A percentile compares a stretch with the other conserved stretches of the same genome.
Evolutionary conservation across 805 yeast genomes (phyloP).

Genomic region (Brettanomyces custersianus): DNA sequence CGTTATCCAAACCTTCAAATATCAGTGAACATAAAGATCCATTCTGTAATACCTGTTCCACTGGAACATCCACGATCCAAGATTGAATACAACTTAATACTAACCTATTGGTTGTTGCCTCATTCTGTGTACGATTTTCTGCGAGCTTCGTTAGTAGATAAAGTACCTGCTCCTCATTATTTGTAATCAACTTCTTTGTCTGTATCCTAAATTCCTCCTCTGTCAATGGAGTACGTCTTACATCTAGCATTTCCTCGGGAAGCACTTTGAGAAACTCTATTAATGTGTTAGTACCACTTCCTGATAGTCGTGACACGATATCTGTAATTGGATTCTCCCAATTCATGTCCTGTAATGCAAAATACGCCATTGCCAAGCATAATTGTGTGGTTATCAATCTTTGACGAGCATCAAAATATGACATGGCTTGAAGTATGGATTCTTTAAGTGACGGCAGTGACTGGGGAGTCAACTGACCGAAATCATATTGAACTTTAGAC

Average conservation of each 20-base stretch:
- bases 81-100: conserved; percentile 73
- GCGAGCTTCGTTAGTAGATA: conserved; percentile 49
- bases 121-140: conserved; percentile 15
- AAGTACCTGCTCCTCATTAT: conserved; percentile 63
- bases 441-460: conserved; percentile 56
- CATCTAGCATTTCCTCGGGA: conserved; percentile 85
- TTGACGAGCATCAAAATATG: conserved; percentile 32
- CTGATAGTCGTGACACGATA: conserved; percentile 42
- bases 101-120: conserved; percentile 29
- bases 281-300: conserved; percentile 36
- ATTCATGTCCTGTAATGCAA: conserved; percentile 64
- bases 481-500: conserved; percentile 76
- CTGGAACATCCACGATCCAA: conserved; percentile 85
- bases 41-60: conserved; percentile 55
- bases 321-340: conserved; percentile 73
- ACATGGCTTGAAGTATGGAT: conserved; percentile 51
- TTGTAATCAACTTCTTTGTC: conserved; percentile 50
- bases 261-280: conserved; percentile 77
- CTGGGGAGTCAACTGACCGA: conserved; percentile 61
- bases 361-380: conserved; percentile 70
- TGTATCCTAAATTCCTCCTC: conserved; percentile 72
- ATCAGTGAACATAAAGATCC: conserved; percentile 60
- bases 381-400: conserved; percentile 74
- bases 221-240: conserved; percentile 66
- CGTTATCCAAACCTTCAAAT: conserved; percentile 48